Evolutionary conservation across 1,284 basidiomycete genomes (phyloP), one percentile per base, ranked within the genome.

Genomic region (Microbotryum intermedium): DNA sequence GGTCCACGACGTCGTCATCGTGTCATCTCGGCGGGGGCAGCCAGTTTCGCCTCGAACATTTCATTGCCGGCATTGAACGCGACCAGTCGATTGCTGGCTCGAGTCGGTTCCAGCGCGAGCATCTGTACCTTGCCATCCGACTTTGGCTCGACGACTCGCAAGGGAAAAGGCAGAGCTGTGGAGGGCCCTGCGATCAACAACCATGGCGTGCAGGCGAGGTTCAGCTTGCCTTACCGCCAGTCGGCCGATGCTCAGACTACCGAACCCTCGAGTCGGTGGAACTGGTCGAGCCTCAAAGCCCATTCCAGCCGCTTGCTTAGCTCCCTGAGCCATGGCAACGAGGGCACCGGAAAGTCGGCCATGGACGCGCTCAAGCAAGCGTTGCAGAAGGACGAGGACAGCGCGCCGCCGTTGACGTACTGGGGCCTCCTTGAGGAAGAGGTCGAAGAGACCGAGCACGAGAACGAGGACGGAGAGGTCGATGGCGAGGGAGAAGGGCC

Each of bases 41-140:
- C 13, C 34, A 39, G 34, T 16, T 39, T 39, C 34, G 34, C 58
- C 57, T 51, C 50, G 13, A n/a, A 50, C 58, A 30, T 52, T 55
- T 50, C 58, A 18, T 25, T 66, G 18, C 34, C 34, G 10, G 34
- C 34, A 6, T 39, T 25, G 26, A 23, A 26, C 9, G 50, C 20
- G 50, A n/a, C 29, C 9, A 49, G 23, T n/a, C 30, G 21, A 11
- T 49, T 59, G 7, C 47, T 65, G 18, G 18, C 46, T 4, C 54
- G 63, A n/a, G 58, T 58, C n/a, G 25, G 54, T n/a, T 52, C 39
- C 13, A 52, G 45, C 11, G 56, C 61, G 34, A 63, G 64, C 53
- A 34, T 68, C 10, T 61, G 54, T 25, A 68, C 64, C 6, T 53
- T 62, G 0, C 66, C 66, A 8, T 59, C 66, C 18, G 59, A 66